Percentiles rank a stretch among this genome's conserved stretches.
These are phyloP conservation scores for Verbascum thapsus DNA, from an alignment of 257 asterid genomes.

Conservation along the genomic window DNA sequence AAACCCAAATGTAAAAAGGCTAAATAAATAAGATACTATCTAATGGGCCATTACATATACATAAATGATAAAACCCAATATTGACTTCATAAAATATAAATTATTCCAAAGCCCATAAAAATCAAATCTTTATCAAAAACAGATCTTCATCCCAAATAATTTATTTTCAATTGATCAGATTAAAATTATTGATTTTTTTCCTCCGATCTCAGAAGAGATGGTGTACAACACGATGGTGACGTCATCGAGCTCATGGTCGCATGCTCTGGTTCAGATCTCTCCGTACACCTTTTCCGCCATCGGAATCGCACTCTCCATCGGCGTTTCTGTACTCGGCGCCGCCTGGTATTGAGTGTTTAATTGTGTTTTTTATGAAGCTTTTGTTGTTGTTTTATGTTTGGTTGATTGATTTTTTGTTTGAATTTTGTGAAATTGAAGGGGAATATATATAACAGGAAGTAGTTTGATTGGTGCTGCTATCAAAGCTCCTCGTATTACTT, in stretches of 20 bases:
- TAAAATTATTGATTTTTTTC: not conserved
- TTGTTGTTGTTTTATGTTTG: no score
- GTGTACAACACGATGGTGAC: constrained; percentile 65
- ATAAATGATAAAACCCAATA: no score
- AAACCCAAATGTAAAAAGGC: no score
- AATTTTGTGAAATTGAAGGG: constrained; percentile 43
- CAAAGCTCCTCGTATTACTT: constrained; percentile 82
- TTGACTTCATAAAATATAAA: no score
- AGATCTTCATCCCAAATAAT: constrained; percentile 7
- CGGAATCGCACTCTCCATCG: constrained; percentile 91
- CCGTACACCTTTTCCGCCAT: constrained; percentile 94
- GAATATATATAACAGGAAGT: constrained; percentile 80
- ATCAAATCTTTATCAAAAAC: no score
- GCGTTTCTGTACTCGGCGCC: constrained; percentile 98
- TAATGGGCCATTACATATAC: no score
- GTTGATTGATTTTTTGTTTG: constrained; percentile 13
- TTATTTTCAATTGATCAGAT: constrained; percentile 14
- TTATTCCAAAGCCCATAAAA: no score
- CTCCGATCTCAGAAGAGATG: constrained; percentile 42
- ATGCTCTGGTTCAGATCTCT: constrained; percentile 83
- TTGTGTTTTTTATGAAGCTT: not conserved
- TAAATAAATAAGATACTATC: no score
- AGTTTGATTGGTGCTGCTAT: constrained; percentile 85
- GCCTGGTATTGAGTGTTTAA: constrained; percentile 73
- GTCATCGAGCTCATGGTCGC: constrained; percentile 85